Evolutionary conservation across 176 grass and related monocot genomes (phyloP).

Genomic region (Cymbopogon citratus): DNA sequence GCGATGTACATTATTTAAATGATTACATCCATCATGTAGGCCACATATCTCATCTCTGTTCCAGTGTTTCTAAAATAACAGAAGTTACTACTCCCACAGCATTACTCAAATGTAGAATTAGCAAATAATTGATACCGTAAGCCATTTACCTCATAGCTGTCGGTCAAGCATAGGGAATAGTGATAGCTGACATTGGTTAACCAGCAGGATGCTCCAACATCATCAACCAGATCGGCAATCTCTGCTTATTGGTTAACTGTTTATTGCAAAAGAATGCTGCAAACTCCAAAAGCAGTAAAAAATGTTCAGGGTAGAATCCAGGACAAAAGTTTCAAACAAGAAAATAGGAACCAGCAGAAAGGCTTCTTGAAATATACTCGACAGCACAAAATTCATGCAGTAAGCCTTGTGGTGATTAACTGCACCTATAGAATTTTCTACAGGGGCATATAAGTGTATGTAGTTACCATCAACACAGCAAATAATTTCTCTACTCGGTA

Average conservation of each 20-base stretch:
- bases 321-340: background rate
- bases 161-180: background rate
- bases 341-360: background rate
- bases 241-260: background rate
- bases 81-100: background rate
- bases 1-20: background rate
- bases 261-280: background rate
- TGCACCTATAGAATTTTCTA: background rate
- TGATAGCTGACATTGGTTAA: background rate
- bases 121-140: background rate
- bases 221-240: background rate
- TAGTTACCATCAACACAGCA: background rate
- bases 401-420: background rate
- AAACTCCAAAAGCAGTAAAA: background rate
- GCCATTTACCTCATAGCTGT: background rate
- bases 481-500: background rate
- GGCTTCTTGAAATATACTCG: background rate
- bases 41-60: no score
- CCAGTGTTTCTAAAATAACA: background rate
- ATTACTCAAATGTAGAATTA: background rate
- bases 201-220: background rate
- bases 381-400: background rate
- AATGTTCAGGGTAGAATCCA: background rate
- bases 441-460: background rate
- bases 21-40: background rate